Base-by-base conservation (phyloP, 345 rosid species). In the Anacardium occidentale region DNA sequence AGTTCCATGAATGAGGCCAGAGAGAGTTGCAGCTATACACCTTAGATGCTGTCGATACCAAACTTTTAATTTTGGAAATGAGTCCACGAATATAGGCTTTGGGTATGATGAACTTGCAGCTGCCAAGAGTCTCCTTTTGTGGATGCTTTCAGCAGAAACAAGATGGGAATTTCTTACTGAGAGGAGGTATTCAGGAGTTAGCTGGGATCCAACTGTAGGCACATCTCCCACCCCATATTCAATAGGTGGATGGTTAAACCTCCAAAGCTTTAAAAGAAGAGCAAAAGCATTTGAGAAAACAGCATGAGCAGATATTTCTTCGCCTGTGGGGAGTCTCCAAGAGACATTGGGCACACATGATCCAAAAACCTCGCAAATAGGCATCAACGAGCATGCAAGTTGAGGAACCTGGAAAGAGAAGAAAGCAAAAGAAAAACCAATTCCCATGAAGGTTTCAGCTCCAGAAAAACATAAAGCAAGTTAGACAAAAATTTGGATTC, bases 21-120 rank as follows among this genome's bases (percentile, higher is more conserved):
- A 88, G 76, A 95, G 91, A 22, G 96, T 85, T 63, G 97, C 83
- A 71, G 96, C 92, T 75, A 95, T 85, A 81, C 98, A 95, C 68
- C 91, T 88, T 74, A 85, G 90, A 81, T 95, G 98, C 77, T 95
- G 94, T 67, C 90, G 87, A 74, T 92, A 88, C 99, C 99, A 95
- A 47, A 82, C 78, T 81, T 88, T 91, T 80, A 95, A 69, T 74
- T 92, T 90, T 40, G 99, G 99, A 78, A 95, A 95, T 59, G 96
- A 87, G 71, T 95, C 96, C 81, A 95, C 81, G 79, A 87, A 92
- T 66, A 95, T 81, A 1, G 98, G 99, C 34, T 91, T 64, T 0
- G 76, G 71, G 71, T 89, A 84, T 47, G 90, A 78, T 57, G 79
- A 78, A 76, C 84, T 83, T 48, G 86, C 83, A 64, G 85, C 88